Conservation (phyloP, 2,329 filamentous ascomycete species). For the Trichoderma arundinaceum region DNA sequence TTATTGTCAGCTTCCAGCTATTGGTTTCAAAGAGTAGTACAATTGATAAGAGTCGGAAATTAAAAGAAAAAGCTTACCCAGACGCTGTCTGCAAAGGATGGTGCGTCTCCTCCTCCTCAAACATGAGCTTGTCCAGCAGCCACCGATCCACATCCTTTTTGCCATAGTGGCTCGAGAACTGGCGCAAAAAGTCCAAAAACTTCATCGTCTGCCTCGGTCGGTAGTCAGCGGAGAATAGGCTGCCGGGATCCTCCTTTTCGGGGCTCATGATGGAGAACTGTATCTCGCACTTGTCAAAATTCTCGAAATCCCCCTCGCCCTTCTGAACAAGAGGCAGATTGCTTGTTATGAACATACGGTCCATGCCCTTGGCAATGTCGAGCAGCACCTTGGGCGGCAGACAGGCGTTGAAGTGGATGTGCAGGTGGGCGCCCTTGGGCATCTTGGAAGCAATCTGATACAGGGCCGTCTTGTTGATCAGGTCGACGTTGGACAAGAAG, state of each 20-base stretch:
- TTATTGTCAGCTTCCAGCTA: too few species aligned
- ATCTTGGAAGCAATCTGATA: conserved; percentile 62
- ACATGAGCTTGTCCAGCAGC: conserved; percentile 67
- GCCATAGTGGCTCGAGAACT: conserved; percentile 41
- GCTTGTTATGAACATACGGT: conserved; percentile 73
- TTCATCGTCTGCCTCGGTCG: conserved; percentile 51
- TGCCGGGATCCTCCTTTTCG: conserved; percentile 45
- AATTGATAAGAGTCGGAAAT: neutral
- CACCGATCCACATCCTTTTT: conserved; percentile 49
- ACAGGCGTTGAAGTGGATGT: conserved; percentile 81
- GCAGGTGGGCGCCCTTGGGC: conserved; percentile 75
- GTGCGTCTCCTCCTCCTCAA: conserved; percentile 66
- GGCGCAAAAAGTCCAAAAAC: conserved; percentile 49
- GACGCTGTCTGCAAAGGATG: conserved; percentile 54
- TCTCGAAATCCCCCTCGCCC: conserved; percentile 42
- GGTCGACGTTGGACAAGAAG: conserved; percentile 60
- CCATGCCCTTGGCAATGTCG: conserved; percentile 58
- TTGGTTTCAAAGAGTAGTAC: neutral
- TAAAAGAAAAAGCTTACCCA: conserved; percentile 52
- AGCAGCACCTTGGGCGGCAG: conserved; percentile 66
- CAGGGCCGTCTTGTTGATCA: conserved; percentile 62
- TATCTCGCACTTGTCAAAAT: conserved; percentile 62
- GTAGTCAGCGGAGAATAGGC: conserved; percentile 59
- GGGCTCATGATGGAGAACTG: conserved; percentile 61
- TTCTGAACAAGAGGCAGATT: conserved; percentile 51